Percentiles rank a stretch among this genome's conserved stretches.
Conservation (phyloP, 495 filamentous ascomycete genomes). For the Parmelia sp. region DNA sequence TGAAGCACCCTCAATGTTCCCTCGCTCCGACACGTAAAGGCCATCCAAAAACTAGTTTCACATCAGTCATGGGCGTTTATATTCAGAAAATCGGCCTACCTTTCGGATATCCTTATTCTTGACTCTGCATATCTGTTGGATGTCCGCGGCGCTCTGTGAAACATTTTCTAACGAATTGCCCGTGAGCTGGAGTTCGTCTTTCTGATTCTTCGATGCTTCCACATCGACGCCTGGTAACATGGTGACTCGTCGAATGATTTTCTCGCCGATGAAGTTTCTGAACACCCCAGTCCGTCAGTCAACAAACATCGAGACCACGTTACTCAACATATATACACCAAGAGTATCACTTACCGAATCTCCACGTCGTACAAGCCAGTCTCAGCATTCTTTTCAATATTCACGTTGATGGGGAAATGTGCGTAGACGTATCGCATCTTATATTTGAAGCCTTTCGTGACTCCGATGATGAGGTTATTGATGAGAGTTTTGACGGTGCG, state of each 20-base stretch:
- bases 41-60: conserved; percentile 86
- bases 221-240: conserved; percentile 89
- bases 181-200: conserved; percentile 89
- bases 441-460: conserved; percentile 99
- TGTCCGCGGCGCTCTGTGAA: conserved; percentile 95
- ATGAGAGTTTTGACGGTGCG: conserved; percentile 96
- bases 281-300: conserved; percentile 23
- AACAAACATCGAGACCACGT: not conserved
- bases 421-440: conserved; percentile 99
- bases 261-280: conserved; percentile 99
- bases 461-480: conserved; percentile 96
- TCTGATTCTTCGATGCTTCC: conserved; percentile 78
- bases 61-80: conserved; percentile 1
- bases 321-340: not conserved
- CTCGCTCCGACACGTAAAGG: conserved; percentile 89
- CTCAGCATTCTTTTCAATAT: conserved; percentile 92
- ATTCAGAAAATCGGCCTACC: conserved; percentile 43
- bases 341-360: conserved; percentile 74
- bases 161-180: conserved; percentile 96
- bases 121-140: conserved; percentile 98
- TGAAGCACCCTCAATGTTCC: conserved; percentile 76
- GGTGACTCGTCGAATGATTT: conserved; percentile 87
- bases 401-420: conserved; percentile 99
- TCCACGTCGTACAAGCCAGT: conserved; percentile 84
- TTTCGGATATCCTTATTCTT: conserved; percentile 99